A percentile compares a stretch with the other conserved stretches of the same genome.
Evolutionary conservation across 163 green algal genomes (phyloP).

Genomic region (Scenedesmus sp.): DNA sequence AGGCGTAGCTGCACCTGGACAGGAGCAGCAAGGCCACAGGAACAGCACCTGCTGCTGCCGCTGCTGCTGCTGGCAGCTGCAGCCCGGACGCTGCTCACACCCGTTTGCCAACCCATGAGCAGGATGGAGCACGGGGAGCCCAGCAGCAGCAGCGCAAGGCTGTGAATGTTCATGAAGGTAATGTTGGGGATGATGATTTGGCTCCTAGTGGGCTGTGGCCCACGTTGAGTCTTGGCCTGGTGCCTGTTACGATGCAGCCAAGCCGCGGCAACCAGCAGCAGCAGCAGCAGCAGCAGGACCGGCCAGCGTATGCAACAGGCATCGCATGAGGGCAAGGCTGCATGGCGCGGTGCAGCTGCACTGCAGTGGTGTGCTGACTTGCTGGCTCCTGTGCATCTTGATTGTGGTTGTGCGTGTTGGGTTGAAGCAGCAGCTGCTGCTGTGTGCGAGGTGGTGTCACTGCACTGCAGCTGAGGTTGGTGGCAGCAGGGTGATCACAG

Average conservation of each 20-base stretch:
- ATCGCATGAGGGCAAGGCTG: background rate
- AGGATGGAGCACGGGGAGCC: background rate
- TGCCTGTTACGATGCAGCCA: constrained; percentile 4
- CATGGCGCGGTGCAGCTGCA: background rate
- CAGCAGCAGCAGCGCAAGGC: background rate
- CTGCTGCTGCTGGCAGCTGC: background rate
- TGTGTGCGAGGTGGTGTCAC: background rate
- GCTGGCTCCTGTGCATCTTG: background rate
- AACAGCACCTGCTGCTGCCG: background rate
- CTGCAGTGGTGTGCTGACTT: background rate
- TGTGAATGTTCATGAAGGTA: background rate
- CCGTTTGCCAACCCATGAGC: background rate
- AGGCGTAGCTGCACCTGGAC: background rate
- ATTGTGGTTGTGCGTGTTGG: background rate
- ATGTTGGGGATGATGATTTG: background rate
- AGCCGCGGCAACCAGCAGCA: background rate
- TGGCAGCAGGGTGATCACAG: background rate
- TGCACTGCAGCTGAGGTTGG: background rate
- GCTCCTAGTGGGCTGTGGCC: constrained; percentile 1
- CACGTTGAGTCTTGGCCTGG: constrained; percentile 26
- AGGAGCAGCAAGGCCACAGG: background rate
- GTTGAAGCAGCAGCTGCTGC: background rate
- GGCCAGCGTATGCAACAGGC: background rate
- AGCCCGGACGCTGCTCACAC: background rate
- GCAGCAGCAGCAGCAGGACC: constrained; percentile 16